Evolutionary conservation across 108 stramenopile species (phyloP), one percentile per base, ranked within the genome.

Genomic region (Epithemia pelagica): DNA sequence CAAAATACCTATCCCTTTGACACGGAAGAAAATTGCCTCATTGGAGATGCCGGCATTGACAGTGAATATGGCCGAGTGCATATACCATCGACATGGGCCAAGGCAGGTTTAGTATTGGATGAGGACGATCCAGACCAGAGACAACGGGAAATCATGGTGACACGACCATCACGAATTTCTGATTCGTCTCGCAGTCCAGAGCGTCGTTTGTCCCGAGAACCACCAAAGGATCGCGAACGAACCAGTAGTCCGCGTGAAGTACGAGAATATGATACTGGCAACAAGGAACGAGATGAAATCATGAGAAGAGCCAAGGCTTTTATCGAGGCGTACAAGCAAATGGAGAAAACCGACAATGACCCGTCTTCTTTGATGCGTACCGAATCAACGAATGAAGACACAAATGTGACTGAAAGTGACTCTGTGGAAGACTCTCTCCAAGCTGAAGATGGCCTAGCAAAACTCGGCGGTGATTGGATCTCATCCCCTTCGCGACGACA

Each of bases 381-480:
- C 27, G 7, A 51, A 61, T n/a, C 51, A 1, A 64, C 55, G 3
- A 15, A 22, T 25, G 65, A 18, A 21, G n/a, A n/a, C 28, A 23
- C 61, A 27, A 62, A n/a, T 21, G 56, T 57, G 18, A 18, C 56
- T 26, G 30, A 28, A 0, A 52, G 24, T 29, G 31, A 52, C 1
- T 59, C 68, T 1, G 27, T 27, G 20, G 54, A 57, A 10, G 37
- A 46, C 15, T 46, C 37, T 15, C 37, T 46, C 30, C 46, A 69
- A 0, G 46, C 56, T 2, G 77, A 81, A 27, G 87, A 91, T 74
- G 87, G 87, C 51, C 65, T 91, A 22, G 79, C 82, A 19, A 76
- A 79, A 0, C 65, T 83, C 0, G 70, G 69, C 20, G 74, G 78
- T 10, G 37, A 70, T 53, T 72, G 81, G 77, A 67, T 67, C 46